A percentile compares a stretch with the other conserved stretches of the same genome.
These are phyloP conservation scores for Metschnikowia similis DNA, from an alignment of 805 yeast species.

Conservation along the genomic window DNA sequence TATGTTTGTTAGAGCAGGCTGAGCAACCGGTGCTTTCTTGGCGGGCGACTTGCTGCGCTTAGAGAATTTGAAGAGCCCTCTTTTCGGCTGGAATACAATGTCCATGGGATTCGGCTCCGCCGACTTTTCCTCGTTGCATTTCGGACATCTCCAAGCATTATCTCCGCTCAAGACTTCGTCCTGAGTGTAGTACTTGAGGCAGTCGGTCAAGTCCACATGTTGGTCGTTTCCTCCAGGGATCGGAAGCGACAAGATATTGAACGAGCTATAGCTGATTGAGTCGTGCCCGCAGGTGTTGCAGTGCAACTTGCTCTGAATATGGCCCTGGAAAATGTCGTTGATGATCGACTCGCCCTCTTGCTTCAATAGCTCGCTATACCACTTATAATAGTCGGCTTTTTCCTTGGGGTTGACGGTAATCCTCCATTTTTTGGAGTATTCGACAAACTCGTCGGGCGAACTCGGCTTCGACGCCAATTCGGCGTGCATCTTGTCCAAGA, in stretches of 20 bases:
- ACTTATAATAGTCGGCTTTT: constrained; percentile 51
- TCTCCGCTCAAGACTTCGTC: constrained; percentile 68
- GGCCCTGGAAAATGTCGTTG: constrained; percentile 67
- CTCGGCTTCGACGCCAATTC: constrained; percentile 43
- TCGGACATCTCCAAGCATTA: constrained; percentile 83
- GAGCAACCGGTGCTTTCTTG: constrained; percentile 15
- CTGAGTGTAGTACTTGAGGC: constrained; percentile 56
- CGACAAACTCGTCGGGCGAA: constrained; percentile 11
- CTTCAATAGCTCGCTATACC: constrained; percentile 52
- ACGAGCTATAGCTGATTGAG: constrained; percentile 57
- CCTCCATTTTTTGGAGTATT: constrained; percentile 29
- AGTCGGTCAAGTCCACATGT: constrained; percentile 51
- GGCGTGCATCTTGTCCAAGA: constrained; percentile 65
- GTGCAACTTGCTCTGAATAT: constrained; percentile 57
- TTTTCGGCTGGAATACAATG: constrained; percentile 33
- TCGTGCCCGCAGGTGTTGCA: constrained; percentile 64
- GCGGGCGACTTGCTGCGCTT: constrained; percentile 34
- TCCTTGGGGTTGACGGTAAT: constrained; percentile 29
- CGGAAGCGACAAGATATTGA: constrained; percentile 59
- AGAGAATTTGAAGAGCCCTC: constrained; percentile 33
- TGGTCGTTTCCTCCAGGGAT: constrained; percentile 36
- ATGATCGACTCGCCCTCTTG: constrained; percentile 66
- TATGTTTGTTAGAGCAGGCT: constrained; percentile 6
- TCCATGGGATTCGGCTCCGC: constrained; percentile 14
- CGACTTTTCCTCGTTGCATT: constrained; percentile 41